A percentile compares a stretch with the other conserved stretches of the same genome.
These are phyloP conservation scores for Thalassiosira profunda DNA, from an alignment of 108 stramenopile species.

Conservation along the genomic window DNA sequence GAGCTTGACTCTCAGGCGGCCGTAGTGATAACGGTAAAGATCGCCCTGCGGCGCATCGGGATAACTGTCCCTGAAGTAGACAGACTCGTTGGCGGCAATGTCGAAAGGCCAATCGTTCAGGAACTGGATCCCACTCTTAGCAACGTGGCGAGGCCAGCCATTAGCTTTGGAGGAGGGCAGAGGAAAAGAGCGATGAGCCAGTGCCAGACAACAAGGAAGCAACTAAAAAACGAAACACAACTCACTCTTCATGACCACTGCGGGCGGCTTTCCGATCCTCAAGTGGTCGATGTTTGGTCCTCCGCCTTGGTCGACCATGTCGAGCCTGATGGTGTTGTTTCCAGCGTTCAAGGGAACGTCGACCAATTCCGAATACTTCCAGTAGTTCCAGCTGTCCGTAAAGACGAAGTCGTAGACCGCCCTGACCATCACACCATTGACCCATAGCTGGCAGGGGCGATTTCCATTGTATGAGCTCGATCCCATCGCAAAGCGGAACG, in stretches of 20 bases:
- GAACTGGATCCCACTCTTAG: slow-evolving; percentile 28
- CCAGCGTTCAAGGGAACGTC: slow-evolving; percentile 27
- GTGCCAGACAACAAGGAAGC: not conserved
- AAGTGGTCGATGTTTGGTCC: slow-evolving; percentile 53
- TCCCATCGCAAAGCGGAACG: slow-evolving; percentile 28
- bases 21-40: slow-evolving; percentile 28
- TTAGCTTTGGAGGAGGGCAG: slow-evolving; percentile 3
- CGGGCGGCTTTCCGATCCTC: slow-evolving; percentile 43
- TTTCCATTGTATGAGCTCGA: slow-evolving; percentile 20
- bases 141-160: slow-evolving; percentile 31
- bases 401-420: slow-evolving; percentile 21
- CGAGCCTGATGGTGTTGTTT: slow-evolving; percentile 33
- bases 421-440: slow-evolving; percentile 19
- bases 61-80: slow-evolving; percentile 8
- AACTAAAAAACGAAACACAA: not conserved
- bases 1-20: slow-evolving; percentile 16
- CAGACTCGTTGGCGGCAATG: slow-evolving; percentile 4
- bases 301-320: slow-evolving; percentile 18
- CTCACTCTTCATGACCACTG: slow-evolving; percentile 31
- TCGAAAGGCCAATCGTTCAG: slow-evolving; percentile 22
- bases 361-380: slow-evolving; percentile 40
- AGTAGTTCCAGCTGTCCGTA: slow-evolving; percentile 24
- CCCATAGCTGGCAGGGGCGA: slow-evolving; percentile 8
- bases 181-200: not conserved
- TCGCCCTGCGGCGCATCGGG: slow-evolving; percentile 26